phyloP scores from a whole-genome alignment of 805 yeast genomes.

The Ogataea allantospora region DNA sequence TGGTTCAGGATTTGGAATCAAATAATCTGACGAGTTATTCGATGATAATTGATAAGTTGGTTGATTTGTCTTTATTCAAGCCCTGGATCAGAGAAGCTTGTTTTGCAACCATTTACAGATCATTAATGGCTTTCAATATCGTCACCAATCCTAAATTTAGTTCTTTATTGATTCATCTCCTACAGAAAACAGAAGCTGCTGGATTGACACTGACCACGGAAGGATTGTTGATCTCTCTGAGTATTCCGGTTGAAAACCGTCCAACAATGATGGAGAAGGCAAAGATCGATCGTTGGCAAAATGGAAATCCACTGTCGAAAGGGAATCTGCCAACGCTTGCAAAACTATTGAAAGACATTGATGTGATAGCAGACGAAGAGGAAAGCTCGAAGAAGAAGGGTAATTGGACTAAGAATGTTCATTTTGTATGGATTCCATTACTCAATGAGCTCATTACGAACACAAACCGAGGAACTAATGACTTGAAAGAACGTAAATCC shows the following conservation, averaged over 20 bases:
- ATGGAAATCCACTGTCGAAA: conserved; percentile 68
- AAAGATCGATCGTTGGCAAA: conserved; percentile 53
- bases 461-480: conserved; percentile 19
- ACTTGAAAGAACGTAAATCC: conserved; percentile 23
- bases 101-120: conserved; percentile 63
- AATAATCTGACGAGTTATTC: conserved; percentile 32
- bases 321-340: conserved; percentile 63
- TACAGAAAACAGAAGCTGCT: conserved; percentile 46
- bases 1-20: conserved; percentile 25
- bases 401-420: conserved; percentile 72
- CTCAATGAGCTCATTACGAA: conserved; percentile 40
- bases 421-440: conserved; percentile 71
- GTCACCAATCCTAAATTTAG: conserved; percentile 14
- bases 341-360: conserved; percentile 61
- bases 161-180: conserved; percentile 19
- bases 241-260: conserved; percentile 40
- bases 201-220: conserved; percentile 69
- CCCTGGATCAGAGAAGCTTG: conserved; percentile 87
- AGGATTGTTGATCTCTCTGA: conserved; percentile 71
- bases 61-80: conserved; percentile 61
- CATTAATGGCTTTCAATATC: conserved; percentile 35
- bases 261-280: conserved; percentile 18
- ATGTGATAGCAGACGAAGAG: conserved; percentile 37
- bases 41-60: conserved; percentile 44
- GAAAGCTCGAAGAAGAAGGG: conserved; percentile 53